Percentiles rank a stretch among this genome's conserved stretches.
Evolutionary conservation across 441 rosid genomes (phyloP).

Genomic region (Lepidium campestre): DNA sequence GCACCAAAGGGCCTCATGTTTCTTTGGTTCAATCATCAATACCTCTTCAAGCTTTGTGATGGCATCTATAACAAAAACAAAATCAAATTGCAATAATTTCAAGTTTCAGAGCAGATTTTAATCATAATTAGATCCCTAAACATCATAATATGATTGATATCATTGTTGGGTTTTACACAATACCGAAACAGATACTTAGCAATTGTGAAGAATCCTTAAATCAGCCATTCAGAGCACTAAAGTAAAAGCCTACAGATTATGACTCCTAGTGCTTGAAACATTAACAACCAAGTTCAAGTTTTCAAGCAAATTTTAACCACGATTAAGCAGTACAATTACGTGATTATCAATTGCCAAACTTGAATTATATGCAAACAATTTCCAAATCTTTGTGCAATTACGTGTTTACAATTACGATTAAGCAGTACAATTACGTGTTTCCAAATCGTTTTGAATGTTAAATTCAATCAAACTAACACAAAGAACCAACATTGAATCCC

Average conservation of each 20-base stretch:
- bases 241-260: too few species aligned
- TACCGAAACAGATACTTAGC: too few species aligned
- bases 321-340: too few species aligned
- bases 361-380: background rate
- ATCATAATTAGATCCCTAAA: background rate
- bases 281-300: background rate
- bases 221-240: too few species aligned
- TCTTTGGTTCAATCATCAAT: constrained; percentile 51
- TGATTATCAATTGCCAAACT: too few species aligned
- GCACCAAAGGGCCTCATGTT: constrained; percentile 75
- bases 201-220: too few species aligned
- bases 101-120: background rate
- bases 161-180: background rate
- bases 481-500: background rate
- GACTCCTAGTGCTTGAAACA: background rate
- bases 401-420: too few species aligned
- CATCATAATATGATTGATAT: background rate
- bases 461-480: background rate
- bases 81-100: background rate
- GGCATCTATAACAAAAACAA: constrained; percentile 42
- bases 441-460: too few species aligned
- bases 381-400: too few species aligned
- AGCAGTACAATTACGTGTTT: too few species aligned
- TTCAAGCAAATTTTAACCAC: background rate
- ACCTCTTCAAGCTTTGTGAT: constrained; percentile 87